phyloP scores from a whole-genome alignment of 106 monocot species.

The Dioscorea dumetorum region DNA sequence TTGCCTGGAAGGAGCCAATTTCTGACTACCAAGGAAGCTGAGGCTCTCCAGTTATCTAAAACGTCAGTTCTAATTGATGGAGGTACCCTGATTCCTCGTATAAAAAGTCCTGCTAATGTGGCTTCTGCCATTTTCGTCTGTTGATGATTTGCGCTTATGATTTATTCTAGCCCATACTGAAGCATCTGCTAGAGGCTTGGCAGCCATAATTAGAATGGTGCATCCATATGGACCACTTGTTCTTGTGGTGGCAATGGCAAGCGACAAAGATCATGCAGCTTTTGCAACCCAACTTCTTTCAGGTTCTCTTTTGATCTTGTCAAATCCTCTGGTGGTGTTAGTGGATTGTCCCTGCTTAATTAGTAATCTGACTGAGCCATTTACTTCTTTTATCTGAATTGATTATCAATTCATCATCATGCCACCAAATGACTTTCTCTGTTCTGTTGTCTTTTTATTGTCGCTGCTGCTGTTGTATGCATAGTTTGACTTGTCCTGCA shows the following conservation, averaged over 20 bases:
- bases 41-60: constrained; percentile 43
- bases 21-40: constrained; percentile 45
- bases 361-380: too few relatives aligned
- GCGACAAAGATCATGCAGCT: constrained; percentile 81
- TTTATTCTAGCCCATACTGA: constrained; percentile 83
- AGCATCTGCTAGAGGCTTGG: constrained; percentile 83
- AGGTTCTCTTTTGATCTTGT: constrained; percentile 26
- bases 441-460: too few relatives aligned
- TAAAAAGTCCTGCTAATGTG: neutral
- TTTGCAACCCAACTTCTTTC: constrained; percentile 84
- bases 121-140: neutral
- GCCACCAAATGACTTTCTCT: too few relatives aligned
- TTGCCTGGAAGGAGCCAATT: constrained; percentile 84
- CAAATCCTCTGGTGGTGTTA: neutral
- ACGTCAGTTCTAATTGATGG: constrained; percentile 76
- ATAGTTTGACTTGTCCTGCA: too few relatives aligned
- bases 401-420: too few relatives aligned
- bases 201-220: constrained; percentile 43
- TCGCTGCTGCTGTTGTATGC: too few relatives aligned
- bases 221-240: constrained; percentile 43
- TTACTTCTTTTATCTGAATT: too few relatives aligned
- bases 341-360: too few relatives aligned
- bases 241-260: constrained; percentile 92
- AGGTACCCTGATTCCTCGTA: constrained; percentile 35
- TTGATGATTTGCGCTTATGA: too few relatives aligned